Conservation (phyloP, 2,329 filamentous ascomycete genomes). For the Westerdykella sp. region DNA sequence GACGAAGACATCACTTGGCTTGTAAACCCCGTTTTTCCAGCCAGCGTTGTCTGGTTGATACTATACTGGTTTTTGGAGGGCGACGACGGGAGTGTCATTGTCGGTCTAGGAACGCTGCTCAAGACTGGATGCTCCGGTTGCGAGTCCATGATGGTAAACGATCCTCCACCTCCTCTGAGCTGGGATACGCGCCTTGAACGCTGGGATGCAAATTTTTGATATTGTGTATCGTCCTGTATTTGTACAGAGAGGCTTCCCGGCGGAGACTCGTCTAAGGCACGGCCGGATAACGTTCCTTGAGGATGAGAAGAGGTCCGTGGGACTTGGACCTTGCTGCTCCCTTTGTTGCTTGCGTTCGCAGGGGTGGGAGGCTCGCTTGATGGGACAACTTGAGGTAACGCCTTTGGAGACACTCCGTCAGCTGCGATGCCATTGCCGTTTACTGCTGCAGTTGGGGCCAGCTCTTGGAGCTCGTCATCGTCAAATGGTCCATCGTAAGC, state of each 20-base stretch:
- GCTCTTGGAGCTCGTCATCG: slow-evolving; percentile 18
- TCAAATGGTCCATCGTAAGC: slow-evolving; percentile 12
- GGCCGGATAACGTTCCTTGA: slow-evolving; percentile 19
- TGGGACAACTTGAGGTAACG: slow-evolving; percentile 19
- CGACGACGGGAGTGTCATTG: slow-evolving; percentile 30
- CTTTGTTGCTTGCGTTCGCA: slow-evolving; percentile 1
- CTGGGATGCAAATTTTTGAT: slow-evolving; percentile 14
- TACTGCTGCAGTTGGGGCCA: slow-evolving; percentile 9
- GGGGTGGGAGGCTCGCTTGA: slow-evolving; percentile 1
- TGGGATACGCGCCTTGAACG: slow-evolving; percentile 9
- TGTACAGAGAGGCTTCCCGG: slow-evolving; percentile 16
- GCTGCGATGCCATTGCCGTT: slow-evolving; percentile 7
- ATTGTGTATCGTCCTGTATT: slow-evolving; percentile 15
- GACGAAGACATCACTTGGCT: slow-evolving; percentile 30
- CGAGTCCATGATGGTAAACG: slow-evolving; percentile 42
- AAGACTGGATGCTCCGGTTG: slow-evolving; percentile 34
- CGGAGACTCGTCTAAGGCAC: slow-evolving; percentile 13
- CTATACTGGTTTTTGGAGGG: slow-evolving; percentile 31
- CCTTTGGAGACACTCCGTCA: slow-evolving; percentile 28
- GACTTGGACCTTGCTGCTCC: slow-evolving; percentile 25
- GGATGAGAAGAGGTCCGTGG: slow-evolving; percentile 36
- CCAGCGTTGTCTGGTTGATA: slow-evolving; percentile 32
- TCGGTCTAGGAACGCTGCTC: slow-evolving; percentile 21
- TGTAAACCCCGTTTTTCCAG: slow-evolving; percentile 22
- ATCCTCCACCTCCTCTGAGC: slow-evolving; percentile 28